Base-by-base conservation (phyloP, 1,139 yeast species). In the Torulaspora globosa region DNA sequence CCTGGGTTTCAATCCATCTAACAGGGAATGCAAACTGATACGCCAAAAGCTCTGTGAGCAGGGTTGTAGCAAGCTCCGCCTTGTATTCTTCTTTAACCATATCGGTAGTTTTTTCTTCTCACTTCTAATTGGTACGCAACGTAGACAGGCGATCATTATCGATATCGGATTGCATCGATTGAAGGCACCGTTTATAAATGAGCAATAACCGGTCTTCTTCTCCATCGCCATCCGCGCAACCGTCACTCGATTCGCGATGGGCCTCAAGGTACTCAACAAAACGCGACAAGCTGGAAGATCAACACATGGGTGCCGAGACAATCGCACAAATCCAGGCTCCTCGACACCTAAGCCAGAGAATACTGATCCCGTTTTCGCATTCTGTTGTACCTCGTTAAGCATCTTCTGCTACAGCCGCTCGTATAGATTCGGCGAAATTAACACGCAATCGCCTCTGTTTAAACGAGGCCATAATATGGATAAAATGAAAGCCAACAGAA, bases 1-100 rank as follows among this genome's bases (percentile, higher is more conserved):
- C 96, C 70, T 89, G 97, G 52, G 96, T 89, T 69, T 89, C 97
- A 66, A 89, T 89, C 96, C 97, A 89, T 75, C 96, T 81, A 53
- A 89, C 97, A 37, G 97, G 96, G 53, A 95, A 87, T 36, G 97
- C 97, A 67, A 89, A 89, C 70, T 89, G 97, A 71, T 87, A 89
- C 43, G 97, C 96, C 70, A 89, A 77, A 59, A 89, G 80, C 76
- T 89, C 97, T 18, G 95, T 86, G 66, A 89, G 76, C 59, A 89
- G 77, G 54, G 86, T 81, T 68, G 89, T 96, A 48, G 96, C 90
- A 55, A 89, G 79, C 65, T 89, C 96, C 72, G 88, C 96, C 74
- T 88, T 90, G 54, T 85, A 80, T 75, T 89, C 96, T 56, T 96
- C 94, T 23, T 45, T 45, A 16, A 45, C 34, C 44, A 41, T 39